These are phyloP conservation scores for Trichopus zeylanicus DNA, from an alignment of 116 monocot species.

Conservation along the genomic window DNA sequence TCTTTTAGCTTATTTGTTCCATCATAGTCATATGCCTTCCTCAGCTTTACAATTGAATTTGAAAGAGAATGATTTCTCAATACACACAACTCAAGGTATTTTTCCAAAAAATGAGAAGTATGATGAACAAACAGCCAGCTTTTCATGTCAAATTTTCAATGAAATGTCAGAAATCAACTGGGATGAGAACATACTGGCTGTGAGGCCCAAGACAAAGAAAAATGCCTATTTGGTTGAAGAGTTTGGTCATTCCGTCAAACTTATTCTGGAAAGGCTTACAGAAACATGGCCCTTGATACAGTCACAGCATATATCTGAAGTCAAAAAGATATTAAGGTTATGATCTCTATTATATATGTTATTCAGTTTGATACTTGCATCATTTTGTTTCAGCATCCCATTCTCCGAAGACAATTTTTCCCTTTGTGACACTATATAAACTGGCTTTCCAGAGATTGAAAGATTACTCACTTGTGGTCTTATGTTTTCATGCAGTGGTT, in stretches of 20 bases:
- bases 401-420: background rate
- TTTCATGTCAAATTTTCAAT: background rate
- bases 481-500: conserved; percentile 51
- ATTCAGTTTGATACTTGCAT: too few species aligned
- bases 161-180: conserved; percentile 5
- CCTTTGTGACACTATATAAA: background rate
- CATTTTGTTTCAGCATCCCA: too few species aligned
- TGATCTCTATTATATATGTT: background rate
- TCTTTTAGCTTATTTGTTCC: conserved; percentile 49
- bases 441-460: background rate
- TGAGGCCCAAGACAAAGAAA: background rate
- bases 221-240: conserved; percentile 11
- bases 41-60: conserved; percentile 8
- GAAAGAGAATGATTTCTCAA: conserved; percentile 15
- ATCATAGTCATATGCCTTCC: conserved; percentile 27
- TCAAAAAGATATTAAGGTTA: conserved; percentile 44
- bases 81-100: conserved; percentile 6
- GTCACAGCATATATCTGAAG: conserved; percentile 15
- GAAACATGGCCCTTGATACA: conserved; percentile 50
- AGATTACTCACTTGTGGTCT: background rate
- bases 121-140: conserved; percentile 9
- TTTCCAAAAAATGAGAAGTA: conserved; percentile 6
- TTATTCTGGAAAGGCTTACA: conserved; percentile 27
- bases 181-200: conserved; percentile 5
- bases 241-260: conserved; percentile 14